Percentiles rank a stretch among this genome's conserved stretches.
These are phyloP conservation scores for Talaromyces albobiverticillius DNA, from an alignment of 2,329 filamentous ascomycete species.

Conservation along the genomic window DNA sequence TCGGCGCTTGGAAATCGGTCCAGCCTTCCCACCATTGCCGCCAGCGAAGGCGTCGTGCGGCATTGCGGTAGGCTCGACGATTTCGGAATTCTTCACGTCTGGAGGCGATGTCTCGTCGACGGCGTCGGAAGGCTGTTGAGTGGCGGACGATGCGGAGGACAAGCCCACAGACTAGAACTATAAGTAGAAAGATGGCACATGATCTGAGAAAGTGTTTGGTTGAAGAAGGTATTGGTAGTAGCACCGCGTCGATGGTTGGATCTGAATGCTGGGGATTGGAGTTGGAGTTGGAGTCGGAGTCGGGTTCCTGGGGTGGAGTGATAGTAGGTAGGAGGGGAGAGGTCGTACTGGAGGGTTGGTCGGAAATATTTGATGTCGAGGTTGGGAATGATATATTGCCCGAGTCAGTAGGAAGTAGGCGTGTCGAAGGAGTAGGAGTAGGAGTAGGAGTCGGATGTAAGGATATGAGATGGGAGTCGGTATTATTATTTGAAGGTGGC, in stretches of 20 bases:
- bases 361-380: neutral
- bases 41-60: constrained; percentile 52
- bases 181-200: constrained; percentile 43
- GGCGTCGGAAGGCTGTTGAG: constrained; percentile 42
- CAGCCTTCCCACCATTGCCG: constrained; percentile 49
- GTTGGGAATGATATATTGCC: neutral
- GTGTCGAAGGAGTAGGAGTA: neutral
- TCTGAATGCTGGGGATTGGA: neutral
- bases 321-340: neutral
- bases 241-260: neutral
- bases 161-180: constrained; percentile 32
- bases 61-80: constrained; percentile 51
- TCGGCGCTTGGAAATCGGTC: constrained; percentile 29
- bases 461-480: neutral
- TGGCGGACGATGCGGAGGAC: constrained; percentile 44
- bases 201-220: constrained; percentile 27
- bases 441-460: neutral
- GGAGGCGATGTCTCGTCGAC: constrained; percentile 52
- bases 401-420: neutral
- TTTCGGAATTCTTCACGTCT: constrained; percentile 54
- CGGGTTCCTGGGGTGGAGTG: neutral
- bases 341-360: neutral
- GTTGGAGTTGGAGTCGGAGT: neutral
- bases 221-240: constrained; percentile 6
- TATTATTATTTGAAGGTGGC: neutral